A percentile compares a stretch with the other conserved stretches of the same genome.
These are phyloP conservation scores for Ottelia alismoides DNA, from an alignment of 106 monocot species.

Conservation along the genomic window DNA sequence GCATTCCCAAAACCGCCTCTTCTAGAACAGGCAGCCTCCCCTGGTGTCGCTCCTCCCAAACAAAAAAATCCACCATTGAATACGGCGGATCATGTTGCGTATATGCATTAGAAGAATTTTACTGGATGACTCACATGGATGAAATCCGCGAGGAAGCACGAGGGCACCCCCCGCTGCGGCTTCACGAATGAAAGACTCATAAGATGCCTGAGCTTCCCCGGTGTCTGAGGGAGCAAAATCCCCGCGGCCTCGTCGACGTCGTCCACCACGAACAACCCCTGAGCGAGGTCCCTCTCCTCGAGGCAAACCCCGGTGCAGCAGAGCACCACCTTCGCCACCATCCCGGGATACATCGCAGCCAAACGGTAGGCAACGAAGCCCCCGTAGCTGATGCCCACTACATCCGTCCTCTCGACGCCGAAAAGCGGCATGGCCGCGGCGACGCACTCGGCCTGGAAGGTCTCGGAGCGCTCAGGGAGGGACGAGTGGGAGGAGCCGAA, in stretches of 20 bases:
- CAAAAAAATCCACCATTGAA: no score
- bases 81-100: no score
- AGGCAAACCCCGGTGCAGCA: conserved; percentile 27
- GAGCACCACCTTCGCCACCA: conserved; percentile 24
- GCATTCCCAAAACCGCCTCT: no score
- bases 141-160: conserved; percentile 50
- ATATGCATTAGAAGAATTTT: no score
- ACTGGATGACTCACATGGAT: conserved; percentile 40
- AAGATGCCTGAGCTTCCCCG: conserved; percentile 37
- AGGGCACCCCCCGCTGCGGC: conserved; percentile 40
- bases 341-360: conserved; percentile 22
- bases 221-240: conserved; percentile 32
- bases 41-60: no score
- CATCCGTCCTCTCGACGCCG: conserved; percentile 11
- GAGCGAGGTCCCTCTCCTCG: conserved; percentile 16
- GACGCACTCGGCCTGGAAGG: conserved; percentile 43
- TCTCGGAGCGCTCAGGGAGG: conserved; percentile 26
- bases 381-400: conserved; percentile 57
- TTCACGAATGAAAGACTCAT: conserved; percentile 31
- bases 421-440: conserved; percentile 18
- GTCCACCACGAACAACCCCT: conserved; percentile 14
- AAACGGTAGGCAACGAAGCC: conserved; percentile 61
- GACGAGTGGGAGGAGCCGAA: conserved; percentile 43
- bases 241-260: conserved; percentile 41
- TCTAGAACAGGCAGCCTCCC: no score